Evolutionary conservation across 768 basidiomycete genomes (phyloP), one percentile per base, ranked within the genome.

Genomic region (Rhizopogon vesiculosus): DNA sequence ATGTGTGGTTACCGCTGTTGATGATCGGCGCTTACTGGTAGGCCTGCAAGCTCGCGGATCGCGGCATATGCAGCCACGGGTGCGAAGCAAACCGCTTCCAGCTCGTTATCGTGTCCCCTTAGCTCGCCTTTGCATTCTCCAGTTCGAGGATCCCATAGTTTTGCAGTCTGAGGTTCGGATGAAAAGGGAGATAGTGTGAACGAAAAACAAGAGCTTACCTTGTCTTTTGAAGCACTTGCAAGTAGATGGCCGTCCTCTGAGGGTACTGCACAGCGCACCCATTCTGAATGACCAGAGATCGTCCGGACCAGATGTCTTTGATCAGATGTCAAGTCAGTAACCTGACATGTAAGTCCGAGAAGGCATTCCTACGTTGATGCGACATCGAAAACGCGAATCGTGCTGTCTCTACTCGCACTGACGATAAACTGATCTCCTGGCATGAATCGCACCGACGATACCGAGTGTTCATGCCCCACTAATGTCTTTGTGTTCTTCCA

Each of bases 401-500:
- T 89, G 72, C 83, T 81, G 69, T 96, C 93, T 67, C 93, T 77
- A 70, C 93, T 93, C 1, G 92, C 89, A 51, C 89, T 92, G 59
- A 94, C 85, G 57, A 96, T 80, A 61, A 79, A 80, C 66, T 88
- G 87, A 66, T 93, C 93, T 50, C 86, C 85, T 0, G 92, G 91
- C 64, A 93, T 78, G 67, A 95, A 96, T 18, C 86, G 82, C 1
- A 87, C 92, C 28, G 85, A 84, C 10, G 93, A 94, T 46, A 96
- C 89, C 12, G 89, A 85, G 69, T 96, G 93, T 68, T 96, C 93
- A 64, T 96, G 93, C 7, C 93, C 93, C 54, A 87, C 84, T 48
- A 95, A 75, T 2, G 93, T 93, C 71, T 89, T 90, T 56, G 79
- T 78, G 68, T 92, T 93, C 75, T 91, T 92, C 80, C 91, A 95